Conservation (phyloP, 177 flowering plant species). For the Vitis hybrid region DNA sequence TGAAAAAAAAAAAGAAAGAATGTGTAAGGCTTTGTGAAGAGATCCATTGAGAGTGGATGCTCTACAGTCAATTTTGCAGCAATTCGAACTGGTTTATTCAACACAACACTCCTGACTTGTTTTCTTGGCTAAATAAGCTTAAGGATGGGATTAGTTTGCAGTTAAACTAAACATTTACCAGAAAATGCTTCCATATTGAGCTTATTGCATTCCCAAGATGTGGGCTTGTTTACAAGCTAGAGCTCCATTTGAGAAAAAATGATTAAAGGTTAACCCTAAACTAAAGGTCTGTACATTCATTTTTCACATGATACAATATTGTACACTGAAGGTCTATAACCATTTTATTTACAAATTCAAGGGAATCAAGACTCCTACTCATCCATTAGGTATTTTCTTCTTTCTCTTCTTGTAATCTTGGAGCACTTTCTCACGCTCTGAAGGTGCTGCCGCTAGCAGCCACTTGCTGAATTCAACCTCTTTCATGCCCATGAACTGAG, state of each 20-base stretch:
- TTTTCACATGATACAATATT: neutral
- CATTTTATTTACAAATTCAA: neutral
- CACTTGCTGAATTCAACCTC: conserved; percentile 78
- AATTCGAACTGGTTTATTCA: too few relatives aligned
- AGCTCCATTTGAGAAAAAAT: neutral
- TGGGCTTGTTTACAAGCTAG: neutral
- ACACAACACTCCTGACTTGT: too few relatives aligned
- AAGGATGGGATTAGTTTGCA: too few relatives aligned
- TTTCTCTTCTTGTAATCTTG: conserved; percentile 55
- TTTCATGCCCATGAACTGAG: conserved; percentile 68
- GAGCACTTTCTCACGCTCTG: conserved; percentile 53
- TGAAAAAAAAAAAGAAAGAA: too few relatives aligned
- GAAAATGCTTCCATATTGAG: too few relatives aligned
- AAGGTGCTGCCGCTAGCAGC: conserved; percentile 60
- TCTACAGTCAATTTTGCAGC: too few relatives aligned
- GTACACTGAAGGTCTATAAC: neutral
- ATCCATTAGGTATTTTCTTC: conserved; percentile 31
- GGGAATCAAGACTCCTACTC: conserved; percentile 7
- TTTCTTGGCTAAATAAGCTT: too few relatives aligned
- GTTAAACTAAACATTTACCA: too few relatives aligned
- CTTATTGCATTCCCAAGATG: too few relatives aligned
- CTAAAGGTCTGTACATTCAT: neutral
- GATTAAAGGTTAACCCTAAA: neutral
- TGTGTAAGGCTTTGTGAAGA: too few relatives aligned
- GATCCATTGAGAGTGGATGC: too few relatives aligned